Evolutionary conservation across 2,329 filamentous ascomycete species (phyloP).

Genomic region (Alternaria atra): DNA sequence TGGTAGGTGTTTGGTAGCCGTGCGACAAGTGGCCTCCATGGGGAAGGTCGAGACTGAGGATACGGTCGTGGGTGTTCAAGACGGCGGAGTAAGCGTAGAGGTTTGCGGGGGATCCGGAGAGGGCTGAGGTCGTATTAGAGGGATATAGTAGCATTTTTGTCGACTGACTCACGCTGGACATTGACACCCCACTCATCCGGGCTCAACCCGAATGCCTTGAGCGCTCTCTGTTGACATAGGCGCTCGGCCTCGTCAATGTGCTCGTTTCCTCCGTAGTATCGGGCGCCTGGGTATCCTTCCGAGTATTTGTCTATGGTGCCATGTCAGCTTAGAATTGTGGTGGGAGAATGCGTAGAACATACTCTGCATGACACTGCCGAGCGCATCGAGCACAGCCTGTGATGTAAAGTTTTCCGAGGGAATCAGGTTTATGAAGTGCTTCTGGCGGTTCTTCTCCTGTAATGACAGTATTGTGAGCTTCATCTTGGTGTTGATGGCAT

Average conservation of each 20-base stretch:
- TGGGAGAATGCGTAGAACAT: slow-evolving; percentile 66
- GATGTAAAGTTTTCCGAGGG: slow-evolving; percentile 99
- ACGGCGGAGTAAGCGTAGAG: slow-evolving; percentile 90
- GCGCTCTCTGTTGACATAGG: slow-evolving; percentile 92
- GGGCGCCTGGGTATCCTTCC: slow-evolving; percentile 95
- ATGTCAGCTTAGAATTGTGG: slow-evolving; percentile 50
- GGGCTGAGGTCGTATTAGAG: slow-evolving; percentile 61
- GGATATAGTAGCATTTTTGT: neutral
- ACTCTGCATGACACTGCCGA: slow-evolving; percentile 68
- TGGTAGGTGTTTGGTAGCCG: slow-evolving; percentile 91
- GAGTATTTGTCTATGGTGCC: slow-evolving; percentile 86
- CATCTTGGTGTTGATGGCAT: slow-evolving; percentile 16
- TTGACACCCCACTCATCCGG: slow-evolving; percentile 96
- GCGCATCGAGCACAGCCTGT: slow-evolving; percentile 95
- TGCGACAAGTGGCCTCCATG: slow-evolving; percentile 96
- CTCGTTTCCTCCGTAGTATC: slow-evolving; percentile 99
- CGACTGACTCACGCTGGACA: slow-evolving; percentile 73
- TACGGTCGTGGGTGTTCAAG: slow-evolving; percentile 88
- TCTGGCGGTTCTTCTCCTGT: slow-evolving; percentile 93
- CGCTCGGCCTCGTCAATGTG: slow-evolving; percentile 97
- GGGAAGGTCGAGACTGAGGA: slow-evolving; percentile 96
- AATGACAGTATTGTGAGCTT: slow-evolving; percentile 28
- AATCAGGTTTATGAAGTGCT: slow-evolving; percentile 99
- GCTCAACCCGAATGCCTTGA: slow-evolving; percentile 89
- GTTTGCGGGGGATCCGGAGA: slow-evolving; percentile 81